Evolutionary conservation across 345 rosid genomes (phyloP).

Genomic region (Excoecaria cochinchinensis): DNA sequence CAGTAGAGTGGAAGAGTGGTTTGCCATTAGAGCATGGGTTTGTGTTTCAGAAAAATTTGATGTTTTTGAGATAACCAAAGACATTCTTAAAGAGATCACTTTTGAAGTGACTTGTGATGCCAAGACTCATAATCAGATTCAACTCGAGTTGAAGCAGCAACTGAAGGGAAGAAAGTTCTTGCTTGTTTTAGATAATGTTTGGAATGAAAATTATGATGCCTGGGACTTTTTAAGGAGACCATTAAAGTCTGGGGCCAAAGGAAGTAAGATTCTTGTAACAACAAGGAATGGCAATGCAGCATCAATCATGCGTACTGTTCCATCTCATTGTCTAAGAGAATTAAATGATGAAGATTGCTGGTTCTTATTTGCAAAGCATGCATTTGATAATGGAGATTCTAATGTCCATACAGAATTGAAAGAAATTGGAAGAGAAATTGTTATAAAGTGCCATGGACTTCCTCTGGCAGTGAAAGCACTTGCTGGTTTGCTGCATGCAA

Average conservation of each 20-base stretch:
- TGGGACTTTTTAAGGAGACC: conserved; percentile 2
- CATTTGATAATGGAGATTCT: not conserved
- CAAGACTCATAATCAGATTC: not conserved
- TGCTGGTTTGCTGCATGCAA: not conserved
- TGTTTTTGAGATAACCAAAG: not conserved
- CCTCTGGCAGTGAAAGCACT: conserved; percentile 10
- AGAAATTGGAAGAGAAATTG: conserved; percentile 4
- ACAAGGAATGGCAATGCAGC: conserved; percentile 6
- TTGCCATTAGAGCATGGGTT: conserved; percentile 7
- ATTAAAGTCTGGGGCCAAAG: not conserved
- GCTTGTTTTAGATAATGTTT: conserved; percentile 13
- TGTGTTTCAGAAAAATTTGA: conserved; percentile 9
- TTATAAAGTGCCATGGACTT: conserved; percentile 4
- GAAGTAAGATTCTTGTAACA: conserved; percentile 10
- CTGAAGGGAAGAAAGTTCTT: not conserved
- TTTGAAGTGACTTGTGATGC: not conserved
- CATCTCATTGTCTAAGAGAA: not conserved
- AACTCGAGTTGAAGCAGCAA: not conserved
- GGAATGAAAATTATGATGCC: not conserved
- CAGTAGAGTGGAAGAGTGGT: not conserved
- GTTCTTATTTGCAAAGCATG: conserved; percentile 6
- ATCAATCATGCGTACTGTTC: not conserved
- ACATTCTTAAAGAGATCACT: not conserved
- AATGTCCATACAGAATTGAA: not conserved
- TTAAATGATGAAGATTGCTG: not conserved